Conservation (phyloP, 2,329 filamentous ascomycete species). For the Keithomyces neogunnii region DNA sequence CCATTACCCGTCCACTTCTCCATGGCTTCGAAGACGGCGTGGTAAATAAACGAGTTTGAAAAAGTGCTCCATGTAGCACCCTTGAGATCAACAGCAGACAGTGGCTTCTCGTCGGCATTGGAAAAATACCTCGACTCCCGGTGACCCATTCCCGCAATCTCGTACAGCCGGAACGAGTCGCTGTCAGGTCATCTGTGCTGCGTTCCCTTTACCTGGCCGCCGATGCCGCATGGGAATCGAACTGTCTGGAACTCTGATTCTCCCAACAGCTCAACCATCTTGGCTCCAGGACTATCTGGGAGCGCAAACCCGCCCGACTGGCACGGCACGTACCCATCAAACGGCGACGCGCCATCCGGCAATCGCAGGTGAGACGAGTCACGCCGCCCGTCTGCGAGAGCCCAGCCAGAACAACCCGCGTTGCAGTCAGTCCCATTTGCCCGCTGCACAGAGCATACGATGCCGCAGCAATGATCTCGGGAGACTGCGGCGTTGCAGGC, state of each 20-base stretch:
- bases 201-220: conserved; percentile 9
- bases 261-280: conserved; percentile 10
- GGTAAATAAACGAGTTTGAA: conserved; percentile 13
- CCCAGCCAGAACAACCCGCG: conserved; percentile 8
- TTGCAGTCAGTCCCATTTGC: conserved; percentile 5
- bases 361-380: conserved; percentile 9
- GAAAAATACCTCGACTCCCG: conserved; percentile 12
- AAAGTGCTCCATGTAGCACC: conserved; percentile 12
- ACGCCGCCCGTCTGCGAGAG: conserved; percentile 12
- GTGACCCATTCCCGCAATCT: conserved; percentile 11
- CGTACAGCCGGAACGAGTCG: conserved; percentile 9
- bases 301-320: conserved; percentile 11
- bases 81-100: conserved; percentile 8
- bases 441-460: conserved; percentile 9
- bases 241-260: conserved; percentile 12
- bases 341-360: conserved; percentile 8
- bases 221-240: conserved; percentile 9
- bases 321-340: conserved; percentile 11
- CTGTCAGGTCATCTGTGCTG: conserved; percentile 10
- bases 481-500: conserved; percentile 11
- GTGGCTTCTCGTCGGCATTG: conserved; percentile 3
- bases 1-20: conserved; percentile 8
- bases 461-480: conserved; percentile 9
- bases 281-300: conserved; percentile 8
- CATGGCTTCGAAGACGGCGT: conserved; percentile 11